Conservation (phyloP, 805 yeast genomes). For the Danielozyma ontarioensis region DNA sequence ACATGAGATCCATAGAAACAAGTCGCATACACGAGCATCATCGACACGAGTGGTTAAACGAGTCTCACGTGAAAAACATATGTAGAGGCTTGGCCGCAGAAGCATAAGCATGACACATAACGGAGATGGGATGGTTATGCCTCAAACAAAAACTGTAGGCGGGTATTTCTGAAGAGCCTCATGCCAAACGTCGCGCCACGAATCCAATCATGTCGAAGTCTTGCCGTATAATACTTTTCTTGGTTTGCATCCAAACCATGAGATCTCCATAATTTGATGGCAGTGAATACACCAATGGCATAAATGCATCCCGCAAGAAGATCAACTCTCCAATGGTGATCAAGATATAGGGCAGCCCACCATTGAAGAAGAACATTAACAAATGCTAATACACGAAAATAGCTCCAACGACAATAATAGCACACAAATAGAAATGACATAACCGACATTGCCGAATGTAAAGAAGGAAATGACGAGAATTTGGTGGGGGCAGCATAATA, state of each 20-base stretch:
- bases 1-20: no score
- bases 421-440: neutral
- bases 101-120: no score
- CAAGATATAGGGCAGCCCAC: neutral
- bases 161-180: neutral
- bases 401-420: neutral
- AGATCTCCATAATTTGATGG: neutral
- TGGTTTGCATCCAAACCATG: neutral
- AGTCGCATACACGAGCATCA: no score
- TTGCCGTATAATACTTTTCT: neutral
- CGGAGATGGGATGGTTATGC: no score
- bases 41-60: no score
- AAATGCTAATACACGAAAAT: no score
- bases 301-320: neutral
- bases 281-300: neutral
- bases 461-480: neutral
- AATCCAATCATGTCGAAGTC: neutral
- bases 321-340: neutral
- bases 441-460: neutral
- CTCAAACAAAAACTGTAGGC: neutral
- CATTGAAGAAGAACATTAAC: neutral
- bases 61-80: no score
- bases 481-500: neutral
- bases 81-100: no score
- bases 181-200: neutral